These are phyloP conservation scores for Colletotrichum sublineola DNA, from an alignment of 2,329 filamentous ascomycete genomes.

Conservation along the genomic window DNA sequence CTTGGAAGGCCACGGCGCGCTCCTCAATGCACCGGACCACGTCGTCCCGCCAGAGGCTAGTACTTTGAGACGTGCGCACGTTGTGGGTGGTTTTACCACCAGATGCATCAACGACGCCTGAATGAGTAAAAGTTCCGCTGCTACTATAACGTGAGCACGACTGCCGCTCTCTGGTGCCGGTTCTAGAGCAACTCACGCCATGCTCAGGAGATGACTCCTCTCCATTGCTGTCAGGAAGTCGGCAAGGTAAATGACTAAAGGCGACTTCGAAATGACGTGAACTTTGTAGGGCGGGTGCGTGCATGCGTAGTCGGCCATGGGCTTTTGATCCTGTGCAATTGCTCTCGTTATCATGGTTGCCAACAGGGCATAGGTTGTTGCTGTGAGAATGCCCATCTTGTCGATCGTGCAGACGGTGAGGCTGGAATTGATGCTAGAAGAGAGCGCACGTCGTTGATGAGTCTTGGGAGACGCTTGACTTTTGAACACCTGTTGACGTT, in stretches of 20 bases:
- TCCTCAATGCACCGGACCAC: slow-evolving; percentile 62
- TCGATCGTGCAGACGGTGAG: no score
- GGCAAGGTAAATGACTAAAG: slow-evolving; percentile 63
- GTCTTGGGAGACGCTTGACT: background rate
- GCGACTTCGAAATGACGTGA: slow-evolving; percentile 61
- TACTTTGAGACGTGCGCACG: slow-evolving; percentile 61
- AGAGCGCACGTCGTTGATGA: no score
- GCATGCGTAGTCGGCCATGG: slow-evolving; percentile 44
- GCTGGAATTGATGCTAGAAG: no score
- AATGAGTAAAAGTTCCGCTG: slow-evolving; percentile 59
- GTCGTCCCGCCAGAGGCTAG: slow-evolving; percentile 57
- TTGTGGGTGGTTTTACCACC: slow-evolving; percentile 51
- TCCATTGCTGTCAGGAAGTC: slow-evolving; percentile 60
- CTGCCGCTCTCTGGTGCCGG: background rate
- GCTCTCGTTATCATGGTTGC: background rate
- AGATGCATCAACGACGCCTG: slow-evolving; percentile 54
- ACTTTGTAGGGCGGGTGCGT: slow-evolving; percentile 55
- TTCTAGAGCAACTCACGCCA: slow-evolving; percentile 54
- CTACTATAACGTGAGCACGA: slow-evolving; percentile 47
- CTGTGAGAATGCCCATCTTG: background rate
- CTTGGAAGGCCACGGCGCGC: slow-evolving; percentile 61
- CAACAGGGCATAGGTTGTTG: slow-evolving; percentile 1
- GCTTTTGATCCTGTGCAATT: slow-evolving; percentile 14
- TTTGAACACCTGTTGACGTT: slow-evolving; percentile 7
- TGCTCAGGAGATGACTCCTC: slow-evolving; percentile 55